These are phyloP conservation scores for Yarrowia yakushimensis DNA, from an alignment of 805 yeast genomes.

Conservation along the genomic window DNA sequence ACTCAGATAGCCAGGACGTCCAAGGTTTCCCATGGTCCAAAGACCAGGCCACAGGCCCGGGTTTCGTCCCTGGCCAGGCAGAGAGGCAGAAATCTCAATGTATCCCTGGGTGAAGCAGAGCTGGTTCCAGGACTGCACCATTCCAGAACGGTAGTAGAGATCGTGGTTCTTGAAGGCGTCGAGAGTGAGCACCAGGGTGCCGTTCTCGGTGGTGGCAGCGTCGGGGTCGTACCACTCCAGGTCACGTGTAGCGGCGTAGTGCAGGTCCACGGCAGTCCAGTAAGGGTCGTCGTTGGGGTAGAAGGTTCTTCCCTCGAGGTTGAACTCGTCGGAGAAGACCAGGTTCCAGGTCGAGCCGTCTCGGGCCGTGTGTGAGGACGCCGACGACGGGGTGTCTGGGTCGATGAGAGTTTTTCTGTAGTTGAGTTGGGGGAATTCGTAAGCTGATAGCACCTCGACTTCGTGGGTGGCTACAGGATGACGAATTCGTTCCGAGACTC, in stretches of 20 bases:
- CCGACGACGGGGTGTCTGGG: constrained; percentile 63
- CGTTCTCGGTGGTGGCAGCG: constrained; percentile 73
- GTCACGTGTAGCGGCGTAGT: constrained; percentile 85
- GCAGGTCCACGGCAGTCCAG: constrained; percentile 78
- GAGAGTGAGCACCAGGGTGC: constrained; percentile 63
- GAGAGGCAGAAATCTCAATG: constrained; percentile 67
- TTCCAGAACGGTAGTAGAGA: constrained; percentile 79
- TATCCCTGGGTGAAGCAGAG: constrained; percentile 83
- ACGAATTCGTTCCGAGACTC: constrained; percentile 68
- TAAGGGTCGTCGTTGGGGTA: constrained; percentile 89
- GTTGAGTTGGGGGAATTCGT: constrained; percentile 81
- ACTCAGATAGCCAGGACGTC: constrained; percentile 84
- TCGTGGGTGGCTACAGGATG: constrained; percentile 72
- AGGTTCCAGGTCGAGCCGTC: constrained; percentile 69
- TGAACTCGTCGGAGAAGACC: constrained; percentile 89
- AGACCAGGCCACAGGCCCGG: constrained; percentile 95
- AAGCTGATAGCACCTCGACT: constrained; percentile 80
- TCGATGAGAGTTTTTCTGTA: constrained; percentile 60
- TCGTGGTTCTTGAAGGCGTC: constrained; percentile 82
- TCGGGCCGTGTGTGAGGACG: constrained; percentile 48
- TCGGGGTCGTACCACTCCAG: constrained; percentile 96
- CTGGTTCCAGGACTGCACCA: constrained; percentile 91
- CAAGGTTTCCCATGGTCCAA: constrained; percentile 93
- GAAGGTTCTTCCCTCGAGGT: constrained; percentile 83
- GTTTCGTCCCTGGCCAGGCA: constrained; percentile 75